phyloP scores from a whole-genome alignment of 2,329 filamentous ascomycete species.

The Periconia sp. region DNA sequence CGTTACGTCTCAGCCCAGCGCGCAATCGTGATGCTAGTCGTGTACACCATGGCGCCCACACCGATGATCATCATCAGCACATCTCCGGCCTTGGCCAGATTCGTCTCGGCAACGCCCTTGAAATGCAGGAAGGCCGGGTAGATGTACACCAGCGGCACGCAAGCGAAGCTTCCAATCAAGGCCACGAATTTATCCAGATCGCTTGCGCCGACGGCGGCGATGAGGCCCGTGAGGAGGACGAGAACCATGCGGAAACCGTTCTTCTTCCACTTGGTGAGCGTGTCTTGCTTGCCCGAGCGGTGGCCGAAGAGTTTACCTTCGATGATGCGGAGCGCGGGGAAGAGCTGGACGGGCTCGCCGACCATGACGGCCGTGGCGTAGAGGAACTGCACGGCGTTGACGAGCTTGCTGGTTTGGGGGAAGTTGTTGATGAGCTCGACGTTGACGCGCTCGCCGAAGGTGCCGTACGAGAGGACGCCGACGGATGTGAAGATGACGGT shows the following conservation, averaged over 20 bases:
- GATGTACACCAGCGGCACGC: constrained; percentile 75
- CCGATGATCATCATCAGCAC: constrained; percentile 65
- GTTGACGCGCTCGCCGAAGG: constrained; percentile 68
- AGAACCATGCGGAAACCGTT: constrained; percentile 64
- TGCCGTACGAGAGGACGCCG: constrained; percentile 72
- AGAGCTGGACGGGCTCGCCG: constrained; percentile 73
- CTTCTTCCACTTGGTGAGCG: constrained; percentile 74
- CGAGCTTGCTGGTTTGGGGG: constrained; percentile 69
- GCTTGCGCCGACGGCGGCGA: constrained; percentile 66
- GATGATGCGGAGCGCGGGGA: constrained; percentile 71
- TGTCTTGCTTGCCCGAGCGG: constrained; percentile 65
- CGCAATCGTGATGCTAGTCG: constrained; percentile 63
- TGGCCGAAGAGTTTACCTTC: constrained; percentile 69
- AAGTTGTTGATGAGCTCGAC: constrained; percentile 79
- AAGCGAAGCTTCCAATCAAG: constrained; percentile 72
- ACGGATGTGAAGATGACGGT: constrained; percentile 73
- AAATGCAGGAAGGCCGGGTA: constrained; percentile 74
- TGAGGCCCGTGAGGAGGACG: constrained; percentile 60
- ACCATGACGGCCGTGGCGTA: constrained; percentile 75
- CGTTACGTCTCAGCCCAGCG: constrained; percentile 35
- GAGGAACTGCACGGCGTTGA: constrained; percentile 74
- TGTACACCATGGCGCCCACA: constrained; percentile 72
- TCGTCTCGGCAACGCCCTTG: constrained; percentile 63
- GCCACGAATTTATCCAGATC: constrained; percentile 76
- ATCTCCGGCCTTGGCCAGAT: constrained; percentile 60